These are phyloP conservation scores for Pontederia crassipes DNA, from an alignment of 176 grass and related monocot species.

Conservation along the genomic window DNA sequence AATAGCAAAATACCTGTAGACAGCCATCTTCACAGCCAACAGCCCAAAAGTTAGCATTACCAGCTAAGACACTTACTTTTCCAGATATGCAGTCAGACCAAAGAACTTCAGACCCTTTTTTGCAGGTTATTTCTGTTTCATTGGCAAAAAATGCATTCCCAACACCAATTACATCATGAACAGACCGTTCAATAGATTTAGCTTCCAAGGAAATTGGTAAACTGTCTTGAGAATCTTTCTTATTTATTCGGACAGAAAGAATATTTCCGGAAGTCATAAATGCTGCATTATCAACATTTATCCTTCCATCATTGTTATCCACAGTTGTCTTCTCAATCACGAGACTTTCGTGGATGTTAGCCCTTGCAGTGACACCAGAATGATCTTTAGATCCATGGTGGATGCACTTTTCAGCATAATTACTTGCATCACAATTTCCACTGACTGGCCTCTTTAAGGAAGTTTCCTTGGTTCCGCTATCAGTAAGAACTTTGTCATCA, in stretches of 20 bases:
- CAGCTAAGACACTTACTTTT: slow-evolving; percentile 91
- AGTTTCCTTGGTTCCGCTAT: slow-evolving; percentile 45
- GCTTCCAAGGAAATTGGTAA: slow-evolving; percentile 57
- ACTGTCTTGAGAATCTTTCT: slow-evolving; percentile 44
- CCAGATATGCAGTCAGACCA: slow-evolving; percentile 81
- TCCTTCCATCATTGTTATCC: slow-evolving; percentile 34
- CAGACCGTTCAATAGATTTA: slow-evolving; percentile 58
- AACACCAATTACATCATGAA: slow-evolving; percentile 51
- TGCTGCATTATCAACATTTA: slow-evolving; percentile 50
- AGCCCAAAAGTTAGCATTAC: slow-evolving; percentile 91
- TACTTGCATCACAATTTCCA: slow-evolving; percentile 12
- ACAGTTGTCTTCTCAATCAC: slow-evolving; percentile 57
- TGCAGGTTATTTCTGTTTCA: slow-evolving; percentile 72
- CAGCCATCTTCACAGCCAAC: slow-evolving; percentile 89
- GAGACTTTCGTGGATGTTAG: slow-evolving; percentile 70
- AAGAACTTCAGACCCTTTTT: slow-evolving; percentile 51
- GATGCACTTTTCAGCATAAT: slow-evolving; percentile 33
- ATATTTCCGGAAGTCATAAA: slow-evolving; percentile 23
- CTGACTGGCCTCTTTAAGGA: slow-evolving; percentile 20
- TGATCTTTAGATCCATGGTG: slow-evolving; percentile 52
- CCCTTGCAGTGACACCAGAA: slow-evolving; percentile 63
- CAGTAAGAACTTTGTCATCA: slow-evolving; percentile 31
- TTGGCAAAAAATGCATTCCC: slow-evolving; percentile 48
- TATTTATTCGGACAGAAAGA: slow-evolving; percentile 51
- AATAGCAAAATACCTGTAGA: slow-evolving; percentile 47